These are phyloP conservation scores for Filosporella fistucella DNA, from an alignment of 495 filamentous ascomycete genomes.

Conservation along the genomic window DNA sequence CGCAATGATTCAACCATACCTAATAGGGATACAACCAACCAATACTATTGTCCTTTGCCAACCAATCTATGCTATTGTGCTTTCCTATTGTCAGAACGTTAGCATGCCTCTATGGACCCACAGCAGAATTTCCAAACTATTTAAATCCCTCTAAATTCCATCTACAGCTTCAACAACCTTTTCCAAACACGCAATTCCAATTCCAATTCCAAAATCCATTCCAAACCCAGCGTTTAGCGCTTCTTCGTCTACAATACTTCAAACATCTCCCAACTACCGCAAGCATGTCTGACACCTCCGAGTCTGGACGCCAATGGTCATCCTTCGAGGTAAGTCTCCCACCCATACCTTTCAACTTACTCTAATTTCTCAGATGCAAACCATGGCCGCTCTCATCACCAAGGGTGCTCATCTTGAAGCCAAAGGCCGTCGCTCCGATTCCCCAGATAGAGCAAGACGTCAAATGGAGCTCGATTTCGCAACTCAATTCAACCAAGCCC, in stretches of 20 bases:
- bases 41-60: too few species aligned
- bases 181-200: background rate
- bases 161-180: background rate
- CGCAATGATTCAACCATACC: too few species aligned
- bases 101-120: too few species aligned
- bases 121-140: too few species aligned
- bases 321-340: slow-evolving; percentile 12
- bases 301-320: slow-evolving; percentile 13
- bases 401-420: slow-evolving; percentile 12
- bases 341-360: slow-evolving; percentile 7
- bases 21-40: too few species aligned
- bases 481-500: slow-evolving; percentile 22
- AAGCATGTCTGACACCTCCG: slow-evolving; percentile 16
- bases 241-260: too few species aligned
- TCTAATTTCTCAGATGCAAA: slow-evolving; percentile 15
- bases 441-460: background rate
- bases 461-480: slow-evolving; percentile 16
- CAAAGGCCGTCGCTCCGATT: slow-evolving; percentile 1
- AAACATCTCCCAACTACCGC: slow-evolving; percentile 5
- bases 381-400: slow-evolving; percentile 20
- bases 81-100: too few species aligned
- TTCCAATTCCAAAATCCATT: background rate
- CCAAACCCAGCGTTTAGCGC: too few species aligned
- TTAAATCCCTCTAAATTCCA: background rate
- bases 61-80: too few species aligned